Base-by-base conservation (phyloP, 495 filamentous ascomycete genomes). In the Penicillium canescens region DNA sequence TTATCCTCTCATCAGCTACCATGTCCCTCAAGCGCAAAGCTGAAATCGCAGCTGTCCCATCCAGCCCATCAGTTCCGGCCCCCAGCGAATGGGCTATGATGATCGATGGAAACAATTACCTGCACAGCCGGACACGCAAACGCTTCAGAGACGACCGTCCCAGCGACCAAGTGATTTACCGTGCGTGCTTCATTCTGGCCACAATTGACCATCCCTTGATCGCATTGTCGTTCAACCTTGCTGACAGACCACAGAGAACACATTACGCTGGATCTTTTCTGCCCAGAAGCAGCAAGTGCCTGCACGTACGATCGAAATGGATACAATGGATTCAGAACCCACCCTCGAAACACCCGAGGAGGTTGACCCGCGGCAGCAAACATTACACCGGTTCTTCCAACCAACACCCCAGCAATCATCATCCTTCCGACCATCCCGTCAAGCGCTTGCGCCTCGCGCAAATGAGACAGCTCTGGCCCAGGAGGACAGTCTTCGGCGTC, bases 11-110 rank as follows among this genome's bases (percentile, higher is more conserved):
- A 31, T 2, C 8, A 2, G 28, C 28, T 8, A 51, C 28, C 36
- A 81, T 81, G 78, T 67, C 75, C 39, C 70, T 76, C 64, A 81
- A 81, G 60, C 78, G 78, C 56, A 81, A 81, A 54, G 74, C 76
- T 43, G 79, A 77, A 1, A 73, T 69, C 48, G 59, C 71, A 9
- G 61, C 59, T 12, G 46, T 68, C 20, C 57, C 68, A 16, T 70
- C 64, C 42, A 72, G 70, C 26, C 71, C 55, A 36, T 60, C 47
- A 24, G 45, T 57, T 6, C 69, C 72, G 18, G 62, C 63, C 50
- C 65, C 57, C 13, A 62, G 56, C 18, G 58, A 57, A 37, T 56
- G 57, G 48, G 60, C 60, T 37, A 56, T 66, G 45, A 47, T 63
- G 41, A 55, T 65, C 36, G 65, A 67, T 42, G 58, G 57, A 24